Conservation (phyloP, 345 rosid genomes). For the Raphanus sativus region DNA sequence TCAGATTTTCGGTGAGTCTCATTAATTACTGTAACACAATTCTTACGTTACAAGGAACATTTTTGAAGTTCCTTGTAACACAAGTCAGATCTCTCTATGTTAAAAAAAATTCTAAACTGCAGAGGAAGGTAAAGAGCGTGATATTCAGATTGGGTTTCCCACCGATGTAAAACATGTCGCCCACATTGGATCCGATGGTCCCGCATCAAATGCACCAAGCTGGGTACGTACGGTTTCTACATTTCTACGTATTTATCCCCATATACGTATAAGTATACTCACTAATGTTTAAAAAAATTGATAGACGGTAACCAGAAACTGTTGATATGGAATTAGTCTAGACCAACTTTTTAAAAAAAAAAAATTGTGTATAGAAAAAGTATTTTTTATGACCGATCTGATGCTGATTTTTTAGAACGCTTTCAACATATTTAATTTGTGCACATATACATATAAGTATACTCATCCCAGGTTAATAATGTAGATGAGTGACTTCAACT, state of each 20-base stretch:
- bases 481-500: constrained; percentile 41
- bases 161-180: constrained; percentile 85
- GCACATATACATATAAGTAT: background rate
- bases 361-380: background rate
- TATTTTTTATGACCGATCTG: background rate
- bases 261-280: background rate
- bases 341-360: background rate
- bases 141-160: constrained; percentile 65
- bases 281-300: background rate
- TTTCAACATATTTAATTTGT: background rate
- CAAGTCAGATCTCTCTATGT: background rate
- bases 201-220: constrained; percentile 50
- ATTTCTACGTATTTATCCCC: background rate
- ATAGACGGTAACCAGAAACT: background rate
- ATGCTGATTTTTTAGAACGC: background rate
- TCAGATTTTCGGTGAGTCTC: constrained; percentile 53
- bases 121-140: constrained; percentile 58
- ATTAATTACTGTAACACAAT: background rate
- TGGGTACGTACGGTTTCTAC: constrained; percentile 52
- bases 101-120: constrained; percentile 3
- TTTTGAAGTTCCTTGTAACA: background rate
- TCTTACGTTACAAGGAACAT: background rate
- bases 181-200: constrained; percentile 74
- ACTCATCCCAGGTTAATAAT: constrained; percentile 2
- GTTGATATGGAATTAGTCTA: too few species aligned